Evolutionary conservation across 768 basidiomycete genomes (phyloP).

Genomic region (Boletus eberwhitei): DNA sequence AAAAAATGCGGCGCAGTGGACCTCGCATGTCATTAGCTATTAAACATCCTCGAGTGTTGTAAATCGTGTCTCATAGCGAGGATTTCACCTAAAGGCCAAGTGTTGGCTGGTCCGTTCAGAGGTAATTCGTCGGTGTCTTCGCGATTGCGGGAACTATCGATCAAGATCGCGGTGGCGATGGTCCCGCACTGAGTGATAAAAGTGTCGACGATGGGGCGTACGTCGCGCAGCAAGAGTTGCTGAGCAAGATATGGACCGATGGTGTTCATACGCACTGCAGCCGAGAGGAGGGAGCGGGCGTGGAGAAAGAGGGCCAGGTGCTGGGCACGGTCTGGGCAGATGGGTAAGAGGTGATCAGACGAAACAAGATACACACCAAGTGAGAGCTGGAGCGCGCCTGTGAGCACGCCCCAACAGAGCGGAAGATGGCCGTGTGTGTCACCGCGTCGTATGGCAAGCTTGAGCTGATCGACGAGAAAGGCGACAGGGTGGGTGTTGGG

Average conservation of each 20-base stretch:
- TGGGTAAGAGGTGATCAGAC: neutral
- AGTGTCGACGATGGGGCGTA: constrained; percentile 61
- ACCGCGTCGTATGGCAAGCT: constrained; percentile 61
- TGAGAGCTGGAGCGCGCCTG: constrained; percentile 69
- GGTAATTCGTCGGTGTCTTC: constrained; percentile 18
- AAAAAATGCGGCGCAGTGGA: neutral
- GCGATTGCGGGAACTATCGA: constrained; percentile 1
- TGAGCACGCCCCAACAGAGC: constrained; percentile 86
- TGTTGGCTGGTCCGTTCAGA: constrained; percentile 72
- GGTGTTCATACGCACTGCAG: constrained; percentile 86
- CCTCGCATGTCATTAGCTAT: constrained; percentile 43
- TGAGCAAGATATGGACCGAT: constrained; percentile 93
- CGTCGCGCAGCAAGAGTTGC: constrained; percentile 73
- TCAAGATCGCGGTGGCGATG: constrained; percentile 47
- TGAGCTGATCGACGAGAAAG: constrained; percentile 62
- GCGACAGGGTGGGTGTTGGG: constrained; percentile 8
- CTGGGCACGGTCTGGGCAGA: constrained; percentile 64
- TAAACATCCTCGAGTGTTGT: constrained; percentile 96
- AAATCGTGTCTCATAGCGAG: constrained; percentile 87
- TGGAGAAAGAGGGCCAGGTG: constrained; percentile 93
- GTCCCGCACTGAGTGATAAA: constrained; percentile 45
- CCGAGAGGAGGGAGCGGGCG: constrained; percentile 84
- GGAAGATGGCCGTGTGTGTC: constrained; percentile 80
- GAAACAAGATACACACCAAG: constrained; percentile 48
- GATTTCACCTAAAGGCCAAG: constrained; percentile 96